phyloP scores from a whole-genome alignment of 495 filamentous ascomycete genomes.

The Elasticomyces elasticus region DNA sequence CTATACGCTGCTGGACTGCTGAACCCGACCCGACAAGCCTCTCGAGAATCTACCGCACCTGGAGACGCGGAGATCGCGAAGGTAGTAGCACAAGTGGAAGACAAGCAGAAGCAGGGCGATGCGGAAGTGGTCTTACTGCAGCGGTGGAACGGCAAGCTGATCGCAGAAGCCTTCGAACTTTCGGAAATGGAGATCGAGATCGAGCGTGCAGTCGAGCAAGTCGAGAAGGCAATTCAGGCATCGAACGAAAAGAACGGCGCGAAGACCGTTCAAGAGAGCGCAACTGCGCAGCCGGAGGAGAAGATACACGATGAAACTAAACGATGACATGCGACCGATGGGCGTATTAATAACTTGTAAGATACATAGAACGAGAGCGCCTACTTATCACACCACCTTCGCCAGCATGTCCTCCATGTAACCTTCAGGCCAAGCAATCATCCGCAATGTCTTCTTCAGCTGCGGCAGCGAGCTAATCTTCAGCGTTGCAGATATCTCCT shows the following conservation, averaged over 20 bases:
- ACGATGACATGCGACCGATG: no score
- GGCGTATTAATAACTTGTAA: no score
- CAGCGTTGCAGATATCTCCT: no score
- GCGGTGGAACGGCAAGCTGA: slow-evolving; percentile 36
- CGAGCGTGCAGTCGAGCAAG: slow-evolving; percentile 80
- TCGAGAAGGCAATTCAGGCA: slow-evolving; percentile 49
- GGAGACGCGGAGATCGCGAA: slow-evolving; percentile 28
- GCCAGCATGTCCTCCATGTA: no score
- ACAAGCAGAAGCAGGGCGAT: slow-evolving; percentile 23
- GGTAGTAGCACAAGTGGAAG: slow-evolving; percentile 59
- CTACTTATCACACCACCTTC: no score
- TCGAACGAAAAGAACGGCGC: slow-evolving; percentile 37
- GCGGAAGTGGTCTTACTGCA: slow-evolving; percentile 35
- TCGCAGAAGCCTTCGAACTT: slow-evolving; percentile 38
- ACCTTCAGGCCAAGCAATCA: no score
- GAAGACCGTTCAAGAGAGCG: neutral
- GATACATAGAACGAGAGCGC: no score
- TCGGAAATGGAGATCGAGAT: slow-evolving; percentile 82
- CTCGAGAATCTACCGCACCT: slow-evolving; percentile 25
- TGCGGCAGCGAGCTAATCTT: no score
- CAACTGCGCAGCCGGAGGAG: no score
- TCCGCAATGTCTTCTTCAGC: no score
- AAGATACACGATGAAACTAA: no score
- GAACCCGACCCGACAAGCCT: slow-evolving; percentile 26
- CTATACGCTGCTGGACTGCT: slow-evolving; percentile 49